These are phyloP conservation scores for Globisporangium middletonii DNA, from an alignment of 352 stramenopile genomes.

Conservation along the genomic window DNA sequence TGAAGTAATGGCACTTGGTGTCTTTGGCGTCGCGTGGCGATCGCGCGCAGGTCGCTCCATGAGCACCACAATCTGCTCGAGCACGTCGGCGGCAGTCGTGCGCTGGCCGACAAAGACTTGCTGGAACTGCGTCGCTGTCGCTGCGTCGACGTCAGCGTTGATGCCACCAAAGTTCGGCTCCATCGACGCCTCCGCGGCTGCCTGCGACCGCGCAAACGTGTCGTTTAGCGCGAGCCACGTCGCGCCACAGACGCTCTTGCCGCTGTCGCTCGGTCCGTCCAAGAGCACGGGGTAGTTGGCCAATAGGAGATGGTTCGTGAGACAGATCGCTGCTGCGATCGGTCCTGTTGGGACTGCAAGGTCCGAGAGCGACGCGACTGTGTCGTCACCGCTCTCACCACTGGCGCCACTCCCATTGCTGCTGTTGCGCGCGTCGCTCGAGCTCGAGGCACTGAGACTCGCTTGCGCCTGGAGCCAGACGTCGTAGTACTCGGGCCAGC, in stretches of 20 bases:
- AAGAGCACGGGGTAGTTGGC: conserved; percentile 32
- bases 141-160: background rate
- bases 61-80: conserved; percentile 10
- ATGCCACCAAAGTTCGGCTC: background rate
- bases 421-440: background rate
- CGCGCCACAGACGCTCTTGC: conserved; percentile 41
- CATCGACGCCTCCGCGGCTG: background rate
- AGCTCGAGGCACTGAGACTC: conserved; percentile 7
- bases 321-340: conserved; percentile 30
- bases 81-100: conserved; percentile 7
- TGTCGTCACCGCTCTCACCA: background rate
- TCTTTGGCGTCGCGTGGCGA: background rate
- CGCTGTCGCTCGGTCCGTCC: conserved; percentile 31
- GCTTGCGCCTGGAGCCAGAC: conserved; percentile 30
- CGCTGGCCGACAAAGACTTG: conserved; percentile 9
- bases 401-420: background rate
- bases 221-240: conserved; percentile 21
- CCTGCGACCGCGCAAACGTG: conserved; percentile 34
- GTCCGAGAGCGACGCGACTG: background rate
- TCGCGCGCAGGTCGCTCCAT: conserved; percentile 4
- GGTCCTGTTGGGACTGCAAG: conserved; percentile 33
- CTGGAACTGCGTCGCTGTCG: background rate
- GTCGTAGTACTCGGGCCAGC: conserved; percentile 61
- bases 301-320: conserved; percentile 42
- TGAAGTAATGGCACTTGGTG: no score